phyloP scores from a whole-genome alignment of 441 rosid genomes.

The Brassica balearica region DNA sequence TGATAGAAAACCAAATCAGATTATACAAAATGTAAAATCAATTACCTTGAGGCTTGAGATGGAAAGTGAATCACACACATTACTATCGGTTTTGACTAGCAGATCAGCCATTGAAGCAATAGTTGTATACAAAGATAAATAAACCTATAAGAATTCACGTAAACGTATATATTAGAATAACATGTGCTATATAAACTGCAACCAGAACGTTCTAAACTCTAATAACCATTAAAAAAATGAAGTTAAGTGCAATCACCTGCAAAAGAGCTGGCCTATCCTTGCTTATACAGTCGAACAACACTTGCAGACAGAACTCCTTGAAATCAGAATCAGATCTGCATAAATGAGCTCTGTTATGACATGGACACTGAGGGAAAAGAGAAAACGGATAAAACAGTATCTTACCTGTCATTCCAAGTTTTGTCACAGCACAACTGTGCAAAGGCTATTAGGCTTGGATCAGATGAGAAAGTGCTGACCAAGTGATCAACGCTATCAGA shows the following conservation, averaged over 20 bases:
- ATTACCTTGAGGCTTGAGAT: slow-evolving; percentile 86
- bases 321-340: slow-evolving; percentile 85
- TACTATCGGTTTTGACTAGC: slow-evolving; percentile 50
- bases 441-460: slow-evolving; percentile 95
- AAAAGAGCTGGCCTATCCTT: too few relatives aligned
- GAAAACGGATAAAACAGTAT: slow-evolving; percentile 8
- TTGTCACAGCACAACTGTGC: slow-evolving; percentile 90
- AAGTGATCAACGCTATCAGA: slow-evolving; percentile 83
- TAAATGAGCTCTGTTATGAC: slow-evolving; percentile 27
- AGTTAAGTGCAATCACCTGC: too few relatives aligned
- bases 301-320: slow-evolving; percentile 97
- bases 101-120: slow-evolving; percentile 76
- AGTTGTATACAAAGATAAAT: slow-evolving; percentile 81
- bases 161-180: neutral
- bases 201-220: too few relatives aligned
- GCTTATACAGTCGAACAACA: slow-evolving; percentile 21
- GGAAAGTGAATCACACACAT: slow-evolving; percentile 61
- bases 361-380: slow-evolving; percentile 7
- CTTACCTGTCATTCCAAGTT: slow-evolving; percentile 83
- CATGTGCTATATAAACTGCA: too few relatives aligned
- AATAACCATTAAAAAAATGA: too few relatives aligned
- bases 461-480: slow-evolving; percentile 95
- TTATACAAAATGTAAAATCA: slow-evolving; percentile 8
- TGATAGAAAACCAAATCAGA: neutral
- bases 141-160: slow-evolving; percentile 61